phyloP scores from a whole-genome alignment of 495 filamentous ascomycete genomes.

The Aspergillus asperescens region DNA sequence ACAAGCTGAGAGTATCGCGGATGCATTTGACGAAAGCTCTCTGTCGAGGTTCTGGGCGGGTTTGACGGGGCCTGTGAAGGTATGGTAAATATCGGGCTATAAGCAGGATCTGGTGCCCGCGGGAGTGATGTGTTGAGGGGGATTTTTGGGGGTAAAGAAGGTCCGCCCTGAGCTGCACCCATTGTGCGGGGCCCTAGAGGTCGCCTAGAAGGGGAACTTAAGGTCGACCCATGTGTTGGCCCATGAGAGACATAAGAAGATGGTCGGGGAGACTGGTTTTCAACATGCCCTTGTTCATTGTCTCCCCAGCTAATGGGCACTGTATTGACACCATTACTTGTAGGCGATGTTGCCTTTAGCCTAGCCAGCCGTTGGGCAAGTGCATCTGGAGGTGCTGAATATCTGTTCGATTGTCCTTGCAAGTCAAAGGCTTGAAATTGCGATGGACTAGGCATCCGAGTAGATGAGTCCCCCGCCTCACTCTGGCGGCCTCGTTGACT shows the following conservation, averaged over 20 bases:
- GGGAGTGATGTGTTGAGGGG: slow-evolving; percentile 61
- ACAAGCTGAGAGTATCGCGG: slow-evolving; percentile 37
- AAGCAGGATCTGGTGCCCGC: slow-evolving; percentile 75
- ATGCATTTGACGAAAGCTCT: slow-evolving; percentile 34
- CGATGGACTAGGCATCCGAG: slow-evolving; percentile 43
- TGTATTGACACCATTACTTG: background rate
- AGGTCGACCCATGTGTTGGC: slow-evolving; percentile 16
- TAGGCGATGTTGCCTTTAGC: slow-evolving; percentile 29
- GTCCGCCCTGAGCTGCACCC: slow-evolving; percentile 39
- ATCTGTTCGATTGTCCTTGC: slow-evolving; percentile 19
- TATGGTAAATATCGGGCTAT: slow-evolving; percentile 59
- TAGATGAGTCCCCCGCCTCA: slow-evolving; percentile 14
- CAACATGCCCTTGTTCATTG: slow-evolving; percentile 25
- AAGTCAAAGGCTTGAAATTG: slow-evolving; percentile 29
- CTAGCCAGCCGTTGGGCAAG: slow-evolving; percentile 46
- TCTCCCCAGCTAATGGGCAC: background rate
- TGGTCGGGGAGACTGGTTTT: slow-evolving; percentile 27
- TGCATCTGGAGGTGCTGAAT: slow-evolving; percentile 29
- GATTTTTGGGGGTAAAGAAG: slow-evolving; percentile 50
- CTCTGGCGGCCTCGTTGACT: slow-evolving; percentile 25
- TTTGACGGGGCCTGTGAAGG: slow-evolving; percentile 42
- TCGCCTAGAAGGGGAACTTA: slow-evolving; percentile 26
- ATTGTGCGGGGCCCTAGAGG: slow-evolving; percentile 55
- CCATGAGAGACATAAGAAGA: slow-evolving; percentile 19
- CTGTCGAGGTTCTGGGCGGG: slow-evolving; percentile 46